Evolutionary conservation across 2,329 filamentous ascomycete genomes (phyloP).

Genomic region (Cryphonectria carpinicola): DNA sequence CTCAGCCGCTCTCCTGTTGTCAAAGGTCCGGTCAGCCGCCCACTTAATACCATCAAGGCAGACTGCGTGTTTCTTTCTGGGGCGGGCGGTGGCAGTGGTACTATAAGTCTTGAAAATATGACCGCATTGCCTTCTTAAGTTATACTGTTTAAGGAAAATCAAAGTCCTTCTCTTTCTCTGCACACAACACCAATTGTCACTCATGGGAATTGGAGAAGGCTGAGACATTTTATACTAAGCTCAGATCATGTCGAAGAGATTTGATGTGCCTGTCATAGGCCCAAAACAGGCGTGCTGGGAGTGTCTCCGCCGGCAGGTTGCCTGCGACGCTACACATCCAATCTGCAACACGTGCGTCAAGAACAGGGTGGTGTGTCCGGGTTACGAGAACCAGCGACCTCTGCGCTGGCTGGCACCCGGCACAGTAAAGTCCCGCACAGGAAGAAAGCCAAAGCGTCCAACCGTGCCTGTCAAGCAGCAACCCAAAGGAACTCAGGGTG

Average conservation of each 20-base stretch:
- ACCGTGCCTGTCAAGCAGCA: no score
- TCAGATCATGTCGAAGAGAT: neutral
- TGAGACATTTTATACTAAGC: neutral
- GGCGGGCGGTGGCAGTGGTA: neutral
- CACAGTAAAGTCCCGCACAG: neutral
- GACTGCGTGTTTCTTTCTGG: neutral
- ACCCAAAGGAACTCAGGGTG: neutral
- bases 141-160: neutral
- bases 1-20: neutral
- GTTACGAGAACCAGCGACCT: constrained; percentile 8
- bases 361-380: constrained; percentile 2
- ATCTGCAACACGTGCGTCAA: constrained; percentile 3
- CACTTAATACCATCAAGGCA: neutral
- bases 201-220: neutral
- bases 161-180: neutral
- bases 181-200: neutral
- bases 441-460: constrained; percentile 1
- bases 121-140: neutral
- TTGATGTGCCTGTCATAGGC: neutral
- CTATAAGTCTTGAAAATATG: neutral
- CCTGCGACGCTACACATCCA: constrained; percentile 5
- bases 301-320: constrained; percentile 4
- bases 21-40: neutral
- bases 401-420: constrained; percentile 6
- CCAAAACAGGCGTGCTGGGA: constrained; percentile 6